These are phyloP conservation scores for Heritiera littoralis DNA, from an alignment of 345 rosid species.

Conservation along the genomic window DNA sequence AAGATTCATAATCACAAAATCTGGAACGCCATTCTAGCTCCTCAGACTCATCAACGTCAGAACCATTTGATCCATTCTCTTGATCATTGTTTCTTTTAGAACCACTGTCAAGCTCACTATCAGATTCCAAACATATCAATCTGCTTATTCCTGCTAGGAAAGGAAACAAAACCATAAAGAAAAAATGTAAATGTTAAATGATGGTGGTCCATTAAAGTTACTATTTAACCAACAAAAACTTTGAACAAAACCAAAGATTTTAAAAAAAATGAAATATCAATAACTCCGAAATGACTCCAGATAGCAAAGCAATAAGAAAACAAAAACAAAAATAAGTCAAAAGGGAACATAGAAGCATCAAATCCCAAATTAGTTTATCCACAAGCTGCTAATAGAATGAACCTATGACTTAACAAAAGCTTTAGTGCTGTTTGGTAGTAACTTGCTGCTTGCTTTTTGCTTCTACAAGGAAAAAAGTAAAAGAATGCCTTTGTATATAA, in stretches of 20 bases:
- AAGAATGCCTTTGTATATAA: background rate
- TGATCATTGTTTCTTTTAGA: slow-evolving; percentile 32
- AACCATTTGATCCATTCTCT: slow-evolving; percentile 31
- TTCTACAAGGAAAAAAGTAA: background rate
- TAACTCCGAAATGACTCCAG: background rate
- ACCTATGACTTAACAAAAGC: background rate
- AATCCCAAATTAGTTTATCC: slow-evolving; percentile 1
- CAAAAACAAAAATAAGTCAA: background rate
- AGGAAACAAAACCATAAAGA: background rate
- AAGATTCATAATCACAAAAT: slow-evolving; percentile 22
- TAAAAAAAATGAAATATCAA: background rate
- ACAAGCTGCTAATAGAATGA: background rate
- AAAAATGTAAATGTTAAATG: background rate
- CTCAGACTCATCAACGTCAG: slow-evolving; percentile 28
- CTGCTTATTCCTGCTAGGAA: slow-evolving; percentile 43
- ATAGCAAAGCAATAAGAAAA: background rate
- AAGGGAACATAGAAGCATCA: background rate
- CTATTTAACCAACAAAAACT: slow-evolving; percentile 1
- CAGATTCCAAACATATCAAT: slow-evolving; percentile 68
- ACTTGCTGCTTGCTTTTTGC: background rate
- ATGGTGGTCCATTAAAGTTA: background rate
- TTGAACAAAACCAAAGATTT: background rate
- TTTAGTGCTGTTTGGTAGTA: background rate
- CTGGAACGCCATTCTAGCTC: slow-evolving; percentile 33
- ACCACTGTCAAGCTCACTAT: slow-evolving; percentile 47